Percentiles rank a stretch among this genome's conserved stretches.
phyloP scores from a whole-genome alignment of 1,139 yeast species.

The Debaryomyces subglobosus region DNA sequence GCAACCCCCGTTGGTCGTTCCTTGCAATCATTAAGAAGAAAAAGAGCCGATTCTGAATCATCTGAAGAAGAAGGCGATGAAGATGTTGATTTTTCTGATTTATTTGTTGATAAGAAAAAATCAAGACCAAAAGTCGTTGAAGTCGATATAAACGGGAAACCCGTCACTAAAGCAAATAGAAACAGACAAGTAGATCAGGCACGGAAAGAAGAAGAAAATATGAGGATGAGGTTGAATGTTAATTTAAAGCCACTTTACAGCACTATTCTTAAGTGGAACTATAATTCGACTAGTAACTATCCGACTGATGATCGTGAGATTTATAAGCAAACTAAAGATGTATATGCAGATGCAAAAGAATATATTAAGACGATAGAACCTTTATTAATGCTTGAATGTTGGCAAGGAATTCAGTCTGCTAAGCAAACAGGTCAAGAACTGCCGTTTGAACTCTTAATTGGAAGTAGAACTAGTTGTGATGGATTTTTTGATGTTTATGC shows the following conservation, averaged over 20 bases:
- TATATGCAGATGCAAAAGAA: constrained; percentile 59
- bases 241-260: constrained; percentile 76
- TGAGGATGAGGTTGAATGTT: constrained; percentile 80
- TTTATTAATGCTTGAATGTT: constrained; percentile 81
- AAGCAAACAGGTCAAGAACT: constrained; percentile 62
- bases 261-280: constrained; percentile 78
- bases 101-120: constrained; percentile 42
- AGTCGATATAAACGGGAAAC: constrained; percentile 42
- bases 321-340: constrained; percentile 43
- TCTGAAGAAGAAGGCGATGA: constrained; percentile 39
- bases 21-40: constrained; percentile 35
- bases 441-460: constrained; percentile 72
- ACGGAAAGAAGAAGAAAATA: constrained; percentile 71
- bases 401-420: constrained; percentile 86
- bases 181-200: constrained; percentile 33
- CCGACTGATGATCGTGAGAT: constrained; percentile 54
- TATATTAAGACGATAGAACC: constrained; percentile 78
- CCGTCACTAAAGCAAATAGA: constrained; percentile 24
- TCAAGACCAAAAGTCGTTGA: constrained; percentile 39
- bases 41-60: constrained; percentile 34
- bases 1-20: constrained; percentile 40
- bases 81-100: constrained; percentile 44
- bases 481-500: constrained; percentile 88
- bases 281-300: constrained; percentile 54
- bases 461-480: constrained; percentile 81